These are phyloP conservation scores for Catunica adiposa DNA, from an alignment of 2,329 filamentous ascomycete species.

Conservation along the genomic window DNA sequence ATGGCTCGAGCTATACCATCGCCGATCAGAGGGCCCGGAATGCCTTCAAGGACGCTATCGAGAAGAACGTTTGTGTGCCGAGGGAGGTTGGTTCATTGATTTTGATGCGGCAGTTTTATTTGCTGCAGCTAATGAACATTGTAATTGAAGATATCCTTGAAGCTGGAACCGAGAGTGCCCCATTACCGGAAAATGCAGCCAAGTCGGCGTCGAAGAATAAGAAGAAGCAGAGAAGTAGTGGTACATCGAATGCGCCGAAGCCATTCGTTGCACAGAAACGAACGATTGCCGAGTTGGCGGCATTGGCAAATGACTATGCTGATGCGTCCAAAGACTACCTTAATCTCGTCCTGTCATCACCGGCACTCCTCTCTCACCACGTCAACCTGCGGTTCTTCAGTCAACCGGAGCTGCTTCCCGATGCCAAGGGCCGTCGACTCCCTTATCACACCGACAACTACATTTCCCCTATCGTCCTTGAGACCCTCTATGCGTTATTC, in stretches of 20 bases:
- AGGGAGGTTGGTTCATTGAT: conserved; percentile 22
- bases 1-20: conserved; percentile 23
- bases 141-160: conserved; percentile 28
- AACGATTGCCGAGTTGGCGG: conserved; percentile 20
- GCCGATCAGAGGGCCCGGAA: not conserved
- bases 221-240: not conserved
- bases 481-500: conserved; percentile 24
- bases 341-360: conserved; percentile 20
- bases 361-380: conserved; percentile 20
- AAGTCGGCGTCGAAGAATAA: not conserved
- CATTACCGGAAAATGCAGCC: not conserved
- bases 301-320: conserved; percentile 22
- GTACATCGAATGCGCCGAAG: conserved; percentile 16
- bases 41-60: conserved; percentile 17
- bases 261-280: conserved; percentile 13
- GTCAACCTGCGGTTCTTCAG: conserved; percentile 26
- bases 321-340: conserved; percentile 22
- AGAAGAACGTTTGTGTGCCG: conserved; percentile 18
- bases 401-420: conserved; percentile 26
- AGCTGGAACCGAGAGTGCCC: conserved; percentile 18
- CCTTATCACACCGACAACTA: conserved; percentile 25
- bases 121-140: conserved; percentile 26
- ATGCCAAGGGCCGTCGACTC: conserved; percentile 27
- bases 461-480: conserved; percentile 27
- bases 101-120: conserved; percentile 23